These are phyloP conservation scores for Sporothrix protearum DNA, from an alignment of 2,329 filamentous ascomycete species.

Conservation along the genomic window DNA sequence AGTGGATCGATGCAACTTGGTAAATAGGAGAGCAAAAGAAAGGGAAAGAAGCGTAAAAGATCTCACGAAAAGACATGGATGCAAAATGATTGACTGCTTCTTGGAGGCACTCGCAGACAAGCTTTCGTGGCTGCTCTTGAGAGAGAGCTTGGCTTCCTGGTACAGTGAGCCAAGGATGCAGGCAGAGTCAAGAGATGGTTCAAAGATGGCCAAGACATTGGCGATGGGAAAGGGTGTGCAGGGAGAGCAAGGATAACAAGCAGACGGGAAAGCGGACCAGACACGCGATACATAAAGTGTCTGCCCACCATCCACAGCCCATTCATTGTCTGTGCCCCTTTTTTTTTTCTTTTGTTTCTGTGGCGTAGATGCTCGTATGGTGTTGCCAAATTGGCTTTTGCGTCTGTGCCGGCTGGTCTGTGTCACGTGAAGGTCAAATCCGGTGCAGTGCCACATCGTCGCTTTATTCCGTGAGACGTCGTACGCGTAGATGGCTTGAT, in stretches of 20 bases:
- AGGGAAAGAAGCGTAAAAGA: background rate
- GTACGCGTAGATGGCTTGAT: background rate
- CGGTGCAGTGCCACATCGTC: background rate
- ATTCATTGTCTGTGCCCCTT: background rate
- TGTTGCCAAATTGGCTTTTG: background rate
- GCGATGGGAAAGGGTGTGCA: background rate
- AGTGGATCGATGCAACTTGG: background rate
- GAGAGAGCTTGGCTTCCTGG: background rate
- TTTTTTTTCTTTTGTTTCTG: too few relatives aligned
- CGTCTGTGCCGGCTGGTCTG: background rate
- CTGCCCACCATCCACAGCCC: background rate
- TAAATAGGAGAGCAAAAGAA: background rate
- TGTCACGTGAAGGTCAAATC: background rate
- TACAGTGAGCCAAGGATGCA: background rate
- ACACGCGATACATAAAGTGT: background rate
- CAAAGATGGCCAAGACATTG: background rate
- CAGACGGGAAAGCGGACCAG: constrained; percentile 2
- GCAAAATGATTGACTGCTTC: background rate
- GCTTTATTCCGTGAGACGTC: too few relatives aligned
- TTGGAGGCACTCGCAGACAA: background rate
- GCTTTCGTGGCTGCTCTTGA: constrained; percentile 10
- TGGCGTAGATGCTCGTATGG: background rate
- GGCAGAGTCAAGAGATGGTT: background rate
- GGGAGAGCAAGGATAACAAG: background rate
- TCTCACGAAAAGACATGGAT: background rate